These are phyloP conservation scores for Vitis labrusca DNA, from an alignment of 164 flowering plant genomes.

Conservation along the genomic window DNA sequence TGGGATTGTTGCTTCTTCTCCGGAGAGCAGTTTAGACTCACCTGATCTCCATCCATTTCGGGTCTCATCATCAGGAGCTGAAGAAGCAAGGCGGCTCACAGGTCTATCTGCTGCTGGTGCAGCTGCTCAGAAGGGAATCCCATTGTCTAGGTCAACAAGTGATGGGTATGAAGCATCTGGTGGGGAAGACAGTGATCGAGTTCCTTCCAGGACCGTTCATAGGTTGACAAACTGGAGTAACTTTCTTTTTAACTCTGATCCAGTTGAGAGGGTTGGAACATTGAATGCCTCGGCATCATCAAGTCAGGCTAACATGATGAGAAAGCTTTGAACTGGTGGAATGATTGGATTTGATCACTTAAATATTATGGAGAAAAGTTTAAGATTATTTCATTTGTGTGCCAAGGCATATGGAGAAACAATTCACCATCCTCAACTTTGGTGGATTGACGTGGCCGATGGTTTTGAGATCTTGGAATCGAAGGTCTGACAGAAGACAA, in stretches of 20 bases:
- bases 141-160: conserved; percentile 81
- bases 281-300: conserved; percentile 49
- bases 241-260: conserved; percentile 44
- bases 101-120: conserved; percentile 29
- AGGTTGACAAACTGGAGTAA: conserved; percentile 68
- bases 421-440: conserved; percentile 4
- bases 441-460: neutral
- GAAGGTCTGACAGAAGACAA: neutral
- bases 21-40: conserved; percentile 89
- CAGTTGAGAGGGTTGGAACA: conserved; percentile 33
- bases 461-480: conserved; percentile 11
- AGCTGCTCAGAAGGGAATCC: conserved; percentile 43
- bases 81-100: conserved; percentile 55
- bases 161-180: conserved; percentile 98
- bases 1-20: conserved; percentile 66
- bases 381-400: conserved; percentile 36
- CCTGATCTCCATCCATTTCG: conserved; percentile 83
- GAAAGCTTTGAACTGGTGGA: conserved; percentile 31
- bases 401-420: conserved; percentile 1
- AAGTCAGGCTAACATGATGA: conserved; percentile 27
- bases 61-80: conserved; percentile 79
- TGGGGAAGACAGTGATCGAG: conserved; percentile 91
- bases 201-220: conserved; percentile 57
- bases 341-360: conserved; percentile 6
- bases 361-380: conserved; percentile 3